A percentile compares a stretch with the other conserved stretches of the same genome.
Evolutionary conservation across 768 basidiomycete genomes (phyloP).

Genomic region (Russula dissimulans): DNA sequence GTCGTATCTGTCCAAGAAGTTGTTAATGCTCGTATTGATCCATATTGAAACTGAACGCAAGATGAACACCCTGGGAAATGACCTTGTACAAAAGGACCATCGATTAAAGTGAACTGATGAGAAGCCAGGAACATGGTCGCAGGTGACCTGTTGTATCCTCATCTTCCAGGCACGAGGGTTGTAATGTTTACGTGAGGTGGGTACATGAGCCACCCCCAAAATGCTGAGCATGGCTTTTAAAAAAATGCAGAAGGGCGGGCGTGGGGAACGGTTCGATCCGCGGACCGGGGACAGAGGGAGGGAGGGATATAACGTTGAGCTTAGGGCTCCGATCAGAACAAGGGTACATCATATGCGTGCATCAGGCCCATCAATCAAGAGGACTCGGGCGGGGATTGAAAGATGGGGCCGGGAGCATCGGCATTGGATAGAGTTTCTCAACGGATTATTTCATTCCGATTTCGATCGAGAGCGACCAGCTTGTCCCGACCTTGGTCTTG

Average conservation of each 20-base stretch:
- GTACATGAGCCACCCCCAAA: too few species aligned
- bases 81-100: too few species aligned
- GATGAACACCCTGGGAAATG: neutral
- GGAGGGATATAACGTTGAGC: neutral
- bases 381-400: slow-evolving; percentile 1
- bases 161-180: neutral
- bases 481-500: slow-evolving; percentile 2
- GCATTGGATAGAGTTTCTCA: neutral
- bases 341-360: too few species aligned
- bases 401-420: neutral
- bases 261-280: neutral
- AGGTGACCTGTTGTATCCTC: neutral
- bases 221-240: neutral
- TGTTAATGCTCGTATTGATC: neutral
- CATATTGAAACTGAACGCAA: neutral
- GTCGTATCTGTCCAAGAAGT: too few species aligned
- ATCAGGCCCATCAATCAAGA: neutral
- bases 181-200: neutral
- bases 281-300: slow-evolving; percentile 1
- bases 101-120: neutral
- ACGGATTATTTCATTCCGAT: neutral
- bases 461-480: slow-evolving; percentile 1
- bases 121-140: neutral
- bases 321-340: neutral
- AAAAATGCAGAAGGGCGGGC: neutral